phyloP scores from a whole-genome alignment of 345 rosid species.

The Kandelia obovata region DNA sequence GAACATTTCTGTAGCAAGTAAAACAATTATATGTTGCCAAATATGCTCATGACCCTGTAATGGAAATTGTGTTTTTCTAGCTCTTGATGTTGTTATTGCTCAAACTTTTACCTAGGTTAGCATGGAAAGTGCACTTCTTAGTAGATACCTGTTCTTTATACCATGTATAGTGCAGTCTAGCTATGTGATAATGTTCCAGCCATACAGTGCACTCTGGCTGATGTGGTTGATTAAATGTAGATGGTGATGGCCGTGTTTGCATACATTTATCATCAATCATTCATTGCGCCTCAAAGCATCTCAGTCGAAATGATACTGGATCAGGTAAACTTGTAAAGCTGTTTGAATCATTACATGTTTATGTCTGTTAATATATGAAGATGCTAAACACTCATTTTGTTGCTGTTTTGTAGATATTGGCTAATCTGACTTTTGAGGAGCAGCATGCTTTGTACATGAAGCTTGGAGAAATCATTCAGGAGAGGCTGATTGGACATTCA shows the following conservation, averaged over 20 bases:
- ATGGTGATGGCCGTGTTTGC: constrained; percentile 99
- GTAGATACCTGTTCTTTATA: not conserved
- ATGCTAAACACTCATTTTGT: no score
- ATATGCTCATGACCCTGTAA: no score
- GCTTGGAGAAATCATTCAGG: constrained; percentile 66
- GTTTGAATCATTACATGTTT: not conserved
- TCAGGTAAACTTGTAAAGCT: constrained; percentile 48
- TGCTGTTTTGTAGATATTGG: no score
- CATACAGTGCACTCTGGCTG: not conserved
- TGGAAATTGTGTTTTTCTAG: not conserved
- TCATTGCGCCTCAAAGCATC: constrained; percentile 52
- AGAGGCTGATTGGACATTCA: constrained; percentile 25
- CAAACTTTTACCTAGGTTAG: constrained; percentile 62
- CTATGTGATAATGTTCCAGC: not conserved
- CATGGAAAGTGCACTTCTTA: no score
- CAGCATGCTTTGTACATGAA: constrained; percentile 59
- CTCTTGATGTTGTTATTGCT: constrained; percentile 46
- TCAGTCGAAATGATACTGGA: constrained; percentile 69
- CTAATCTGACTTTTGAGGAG: no score
- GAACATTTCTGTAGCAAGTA: no score
- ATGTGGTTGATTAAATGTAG: constrained; percentile 31
- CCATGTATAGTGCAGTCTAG: not conserved
- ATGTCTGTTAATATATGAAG: no score
- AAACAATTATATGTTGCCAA: no score
- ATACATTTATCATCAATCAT: constrained; percentile 88